Conservation (phyloP, 495 filamentous ascomycete species). For the Hypoxylon subgilvum region DNA sequence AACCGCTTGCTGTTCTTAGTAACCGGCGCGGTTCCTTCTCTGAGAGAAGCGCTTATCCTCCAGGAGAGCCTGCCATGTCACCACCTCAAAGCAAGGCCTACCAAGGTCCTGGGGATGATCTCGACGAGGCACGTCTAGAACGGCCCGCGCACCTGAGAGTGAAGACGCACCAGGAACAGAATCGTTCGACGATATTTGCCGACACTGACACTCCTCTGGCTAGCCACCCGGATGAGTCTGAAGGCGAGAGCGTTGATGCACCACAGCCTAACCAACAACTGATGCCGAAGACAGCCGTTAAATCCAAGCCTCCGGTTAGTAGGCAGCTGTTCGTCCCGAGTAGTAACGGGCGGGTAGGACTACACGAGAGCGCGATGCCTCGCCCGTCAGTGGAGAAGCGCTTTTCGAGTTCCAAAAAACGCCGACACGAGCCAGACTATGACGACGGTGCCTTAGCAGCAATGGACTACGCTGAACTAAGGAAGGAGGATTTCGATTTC, state of each 20-base stretch:
- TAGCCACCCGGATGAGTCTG: conserved; percentile 37
- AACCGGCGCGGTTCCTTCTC: conserved; percentile 37
- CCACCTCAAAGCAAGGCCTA: conserved; percentile 28
- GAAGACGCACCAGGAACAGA: conserved; percentile 26
- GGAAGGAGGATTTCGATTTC: conserved; percentile 60
- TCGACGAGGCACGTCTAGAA: conserved; percentile 26
- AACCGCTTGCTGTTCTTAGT: conserved; percentile 27
- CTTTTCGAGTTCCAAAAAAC: conserved; percentile 44
- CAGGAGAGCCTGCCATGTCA: conserved; percentile 20
- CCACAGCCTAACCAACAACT: conserved; percentile 33
- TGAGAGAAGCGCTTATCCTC: conserved; percentile 29
- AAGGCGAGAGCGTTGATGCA: conserved; percentile 30
- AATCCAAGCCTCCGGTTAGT: conserved; percentile 33
- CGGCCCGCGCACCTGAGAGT: conserved; percentile 17
- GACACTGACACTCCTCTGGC: conserved; percentile 38
- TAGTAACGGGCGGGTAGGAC: conserved; percentile 24
- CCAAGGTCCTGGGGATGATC: conserved; percentile 21
- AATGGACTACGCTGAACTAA: conserved; percentile 62
- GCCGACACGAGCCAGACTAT: conserved; percentile 57
- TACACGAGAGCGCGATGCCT: conserved; percentile 45
- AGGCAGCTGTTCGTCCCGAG: conserved; percentile 32
- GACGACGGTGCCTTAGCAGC: conserved; percentile 55
- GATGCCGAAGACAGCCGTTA: too few relatives aligned
- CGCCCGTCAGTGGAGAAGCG: conserved; percentile 34
- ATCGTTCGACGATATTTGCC: conserved; percentile 40